Evolutionary conservation across 129 eudicot species (phyloP), one percentile per base, ranked within the genome.

Genomic region (Arctium lappa): DNA sequence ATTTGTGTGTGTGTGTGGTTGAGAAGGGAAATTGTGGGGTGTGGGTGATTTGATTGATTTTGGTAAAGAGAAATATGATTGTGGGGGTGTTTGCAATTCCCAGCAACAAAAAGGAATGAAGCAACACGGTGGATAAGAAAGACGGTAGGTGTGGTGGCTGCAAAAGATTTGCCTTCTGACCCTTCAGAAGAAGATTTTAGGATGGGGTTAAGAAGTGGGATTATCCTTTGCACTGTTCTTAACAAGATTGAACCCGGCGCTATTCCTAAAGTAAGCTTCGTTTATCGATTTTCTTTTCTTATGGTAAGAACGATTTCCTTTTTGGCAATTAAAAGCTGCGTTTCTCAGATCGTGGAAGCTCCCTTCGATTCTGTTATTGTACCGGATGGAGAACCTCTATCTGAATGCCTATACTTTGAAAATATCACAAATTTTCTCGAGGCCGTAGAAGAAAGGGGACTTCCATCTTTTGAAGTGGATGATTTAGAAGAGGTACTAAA

Each of bases 151-250:
- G 93, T 93, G 32, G 97, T 93, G 76, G 89, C 84, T 36, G 97
- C 88, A 37, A 95, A 91, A 83, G 99, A 95, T 90, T 90, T 95
- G 78, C 97, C 99, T 5, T 97, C 94, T 31, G 88, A 95, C 77
- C 99, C 99, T 82, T 91, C 99, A 11, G 99, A 95, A 86, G 93
- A 93, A 62, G 90, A 86, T 46, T 95, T 95, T 81, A 87, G 98
- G 82, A 83, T 95, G 30, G 97, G 91, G 31, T 81, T 95, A 77
- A 80, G 97, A 76, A 95, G 97, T 79, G 99, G 99, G 70, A 88
- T 91, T 66, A 78, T 93, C 50, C 91, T 95, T 83, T 95, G 99
- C 88, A 90, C 86, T 82, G 97, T 77, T 68, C 89, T 95, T 22
- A 95, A 95, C 88, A 95, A 93, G 86, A 85, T 89, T 74, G 89